Evolutionary conservation across 2,329 filamentous ascomycete species (phyloP).

Genomic region (Dothistroma pini): DNA sequence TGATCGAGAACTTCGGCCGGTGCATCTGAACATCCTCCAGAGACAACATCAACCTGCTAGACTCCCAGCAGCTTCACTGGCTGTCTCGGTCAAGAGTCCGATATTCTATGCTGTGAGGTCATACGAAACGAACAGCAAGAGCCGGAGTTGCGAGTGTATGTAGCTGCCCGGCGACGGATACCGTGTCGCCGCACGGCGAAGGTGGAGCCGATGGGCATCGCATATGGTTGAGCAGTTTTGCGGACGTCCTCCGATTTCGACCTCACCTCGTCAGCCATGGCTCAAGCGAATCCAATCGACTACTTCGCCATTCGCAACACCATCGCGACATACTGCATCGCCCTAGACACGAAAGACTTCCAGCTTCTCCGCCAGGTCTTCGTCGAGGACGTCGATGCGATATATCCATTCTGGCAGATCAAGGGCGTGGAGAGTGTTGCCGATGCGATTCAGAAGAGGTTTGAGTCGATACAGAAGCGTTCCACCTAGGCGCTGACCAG

Average conservation of each 20-base stretch:
- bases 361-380: conserved; percentile 40
- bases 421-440: conserved; percentile 35
- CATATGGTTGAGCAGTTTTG: not conserved
- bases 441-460: conserved; percentile 33
- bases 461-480: not conserved
- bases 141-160: not conserved
- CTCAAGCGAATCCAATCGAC: conserved; percentile 25
- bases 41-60: too few species aligned
- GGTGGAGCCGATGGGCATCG: not conserved
- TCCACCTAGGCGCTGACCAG: not conserved
- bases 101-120: not conserved
- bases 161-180: not conserved
- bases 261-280: not conserved
- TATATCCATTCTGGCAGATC: conserved; percentile 38
- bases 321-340: conserved; percentile 43
- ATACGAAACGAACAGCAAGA: not conserved
- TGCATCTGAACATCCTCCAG: not conserved
- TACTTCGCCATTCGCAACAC: conserved; percentile 43
- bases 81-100: too few species aligned
- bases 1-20: not conserved
- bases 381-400: conserved; percentile 37
- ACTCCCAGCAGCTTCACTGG: too few species aligned
- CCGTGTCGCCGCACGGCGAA: not conserved
- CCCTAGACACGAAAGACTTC: conserved; percentile 43
- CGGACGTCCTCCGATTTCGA: not conserved